Evolutionary conservation across 192 early-diverging fungal species (phyloP), one percentile per base, ranked within the genome.

Genomic region (Allomyces javanicus): DNA sequence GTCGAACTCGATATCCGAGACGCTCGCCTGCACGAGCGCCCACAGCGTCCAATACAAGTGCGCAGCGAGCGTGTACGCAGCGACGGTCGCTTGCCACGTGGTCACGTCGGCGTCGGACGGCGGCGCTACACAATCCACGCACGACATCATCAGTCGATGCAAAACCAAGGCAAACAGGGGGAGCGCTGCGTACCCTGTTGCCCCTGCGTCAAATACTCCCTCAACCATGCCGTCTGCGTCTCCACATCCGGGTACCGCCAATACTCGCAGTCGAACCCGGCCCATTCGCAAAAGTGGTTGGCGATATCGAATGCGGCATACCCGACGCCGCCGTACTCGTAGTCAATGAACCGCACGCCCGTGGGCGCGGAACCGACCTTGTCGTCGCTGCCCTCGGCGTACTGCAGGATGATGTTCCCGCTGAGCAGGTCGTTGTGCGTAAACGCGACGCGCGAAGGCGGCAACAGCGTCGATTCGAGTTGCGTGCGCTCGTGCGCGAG

Each of bases 201-300:
- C 21, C 63, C 64, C 3, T 66, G 69, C 7, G 71, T 72, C 64
- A 97, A 69, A 65, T 97, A 97, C 24, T 75, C 71, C 45, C 76
- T 79, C 64, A 93, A 78, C 91, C 91, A 97, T 50, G 71, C 62
- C 23, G 78, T 62, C 77, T 97, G 93, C 40, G 77, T 72, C 4
- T 76, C 74, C 67, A 86, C 82, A 44, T 70, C 62, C 3, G 94
- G 94, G 68, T 94, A 95, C 64, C 85, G 79, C 55, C 69, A 73
- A 67, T 89, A 97, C 63, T 97, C 89, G 75, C 94, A 97, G 66
- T 97, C 94, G 72, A 96, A 97, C 6, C 92, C 91, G n/a, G 87
- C 89, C 72, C 83, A 88, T 70, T 97, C 94, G 74, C 88, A 89
- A 71, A 95, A 97, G 74, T 96, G 93, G 71, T 97, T 97, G 55